These are phyloP conservation scores for Penicillium crustosum DNA, from an alignment of 2,329 filamentous ascomycete species.

Conservation along the genomic window DNA sequence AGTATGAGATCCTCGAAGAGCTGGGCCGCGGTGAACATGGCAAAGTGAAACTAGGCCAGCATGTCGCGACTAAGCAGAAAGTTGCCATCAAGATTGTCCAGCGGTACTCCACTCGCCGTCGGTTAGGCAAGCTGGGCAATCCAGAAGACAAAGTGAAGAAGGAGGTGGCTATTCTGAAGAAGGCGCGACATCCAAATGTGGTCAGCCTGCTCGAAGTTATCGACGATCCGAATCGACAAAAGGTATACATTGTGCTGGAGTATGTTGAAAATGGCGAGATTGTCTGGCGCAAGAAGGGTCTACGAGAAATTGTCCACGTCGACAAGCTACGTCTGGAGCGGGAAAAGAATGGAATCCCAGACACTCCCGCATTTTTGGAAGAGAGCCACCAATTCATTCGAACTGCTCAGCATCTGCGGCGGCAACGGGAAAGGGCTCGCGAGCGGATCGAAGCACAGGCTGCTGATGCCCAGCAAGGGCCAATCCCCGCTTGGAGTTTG, in stretches of 20 bases:
- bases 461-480: conserved; percentile 51
- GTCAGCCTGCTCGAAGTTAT: conserved; percentile 95
- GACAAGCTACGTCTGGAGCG: conserved; percentile 78
- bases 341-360: conserved; percentile 71
- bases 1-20: conserved; percentile 96
- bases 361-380: conserved; percentile 57
- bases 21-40: conserved; percentile 94
- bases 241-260: conserved; percentile 97
- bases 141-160: conserved; percentile 77
- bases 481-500: conserved; percentile 75
- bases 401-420: conserved; percentile 37
- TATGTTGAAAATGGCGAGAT: conserved; percentile 94
- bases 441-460: conserved; percentile 62
- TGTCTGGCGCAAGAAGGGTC: conserved; percentile 85
- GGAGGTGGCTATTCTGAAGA: conserved; percentile 97
- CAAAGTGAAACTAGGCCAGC: conserved; percentile 92
- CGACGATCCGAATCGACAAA: conserved; percentile 91
- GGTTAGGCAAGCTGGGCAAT: conserved; percentile 73
- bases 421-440: conserved; percentile 56
- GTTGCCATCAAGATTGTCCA: conserved; percentile 99
- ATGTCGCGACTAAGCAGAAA: conserved; percentile 70
- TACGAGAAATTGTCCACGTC: conserved; percentile 76
- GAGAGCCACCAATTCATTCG: conserved; percentile 45
- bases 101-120: conserved; percentile 87
- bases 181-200: conserved; percentile 95